Base-by-base conservation (phyloP, 306 rosid species). In the Cucumis melo region DNA sequence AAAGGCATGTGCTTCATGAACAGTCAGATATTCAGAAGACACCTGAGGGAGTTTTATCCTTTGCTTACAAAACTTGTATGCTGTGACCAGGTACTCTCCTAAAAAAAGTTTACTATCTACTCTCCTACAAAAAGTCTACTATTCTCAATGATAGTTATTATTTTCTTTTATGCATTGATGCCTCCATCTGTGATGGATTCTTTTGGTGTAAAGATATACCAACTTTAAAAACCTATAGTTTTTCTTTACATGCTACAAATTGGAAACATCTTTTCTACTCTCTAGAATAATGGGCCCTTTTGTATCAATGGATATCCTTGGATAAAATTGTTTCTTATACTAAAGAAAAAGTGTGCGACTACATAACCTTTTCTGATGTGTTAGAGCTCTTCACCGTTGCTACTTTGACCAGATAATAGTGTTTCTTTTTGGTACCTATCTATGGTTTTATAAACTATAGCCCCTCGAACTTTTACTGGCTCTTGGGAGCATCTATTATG, bases 1-100 rank as follows among this genome's bases (percentile, higher is more conserved):
- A 87, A 88, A 63, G 88, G 91, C 90, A 92, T 95, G 99, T 82
- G 96, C 85, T 86, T 71, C 79, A 95, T 95, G 96, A 95, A 92
- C 89, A 85, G 67, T 85, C 86, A 82, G 85, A 86, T 95, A 78
- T 95, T 95, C 88, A 86, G 88, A 85, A 91, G 93, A 83, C 96
- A 95, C 84, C 80, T 95, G 46, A 89, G 98, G 79, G 96, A 95
- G 71, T 85, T 95, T 82, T 95, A 95, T 82, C 99, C 99, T 65
- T 81, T 90, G 91, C 92, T 95, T 70, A 95, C 98, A 42, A 92
- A 86, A 78, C 98, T 95, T 76, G 91, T 95, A 51, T 92, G 98
- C 87, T 95, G 98, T 38, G 98, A 95, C 79, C 99, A 95, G 98
- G 99, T 95, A 86, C 76, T 80, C 80, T 82, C 74, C 73, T 81